A percentile compares a stretch with the other conserved stretches of the same genome.
phyloP scores from a whole-genome alignment of 2,329 filamentous ascomycete genomes.

The Orbilia javanica region DNA sequence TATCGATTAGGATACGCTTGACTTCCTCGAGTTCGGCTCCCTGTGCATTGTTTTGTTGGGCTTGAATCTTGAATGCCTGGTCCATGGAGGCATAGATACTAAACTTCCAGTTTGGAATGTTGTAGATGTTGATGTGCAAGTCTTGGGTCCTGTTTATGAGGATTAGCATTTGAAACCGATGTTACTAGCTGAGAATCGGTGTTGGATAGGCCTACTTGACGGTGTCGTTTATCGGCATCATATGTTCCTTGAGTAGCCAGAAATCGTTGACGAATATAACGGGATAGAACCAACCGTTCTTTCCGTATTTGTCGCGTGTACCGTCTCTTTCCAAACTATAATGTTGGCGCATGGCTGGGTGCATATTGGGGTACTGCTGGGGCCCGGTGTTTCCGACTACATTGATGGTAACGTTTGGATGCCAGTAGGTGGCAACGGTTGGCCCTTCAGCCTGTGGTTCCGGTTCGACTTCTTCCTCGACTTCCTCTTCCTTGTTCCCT shows the following conservation, averaged over 20 bases:
- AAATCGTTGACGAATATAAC: constrained; percentile 94
- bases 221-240: constrained; percentile 91
- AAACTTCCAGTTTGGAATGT: constrained; percentile 81
- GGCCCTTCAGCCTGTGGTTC: constrained; percentile 71
- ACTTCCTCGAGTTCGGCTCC: constrained; percentile 96
- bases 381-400: constrained; percentile 84
- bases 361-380: constrained; percentile 75
- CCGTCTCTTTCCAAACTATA: constrained; percentile 82
- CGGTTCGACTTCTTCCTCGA: constrained; percentile 69
- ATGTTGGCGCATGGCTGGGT: constrained; percentile 81
- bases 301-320: constrained; percentile 83
- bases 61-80: constrained; percentile 85
- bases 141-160: constrained; percentile 58
- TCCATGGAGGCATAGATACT: constrained; percentile 86
- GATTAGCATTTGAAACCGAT: not conserved
- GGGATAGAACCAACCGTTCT: constrained; percentile 94
- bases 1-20: constrained; percentile 94
- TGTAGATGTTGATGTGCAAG: constrained; percentile 62
- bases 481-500: constrained; percentile 67
- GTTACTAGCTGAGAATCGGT: not conserved
- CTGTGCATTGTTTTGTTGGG: constrained; percentile 80
- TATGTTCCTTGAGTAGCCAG: constrained; percentile 93
- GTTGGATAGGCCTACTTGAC: constrained; percentile 75
- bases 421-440: constrained; percentile 87
- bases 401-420: constrained; percentile 91